These are phyloP conservation scores for Pseudozyma sp. DNA, from an alignment of 1,284 basidiomycete species.

Conservation along the genomic window DNA sequence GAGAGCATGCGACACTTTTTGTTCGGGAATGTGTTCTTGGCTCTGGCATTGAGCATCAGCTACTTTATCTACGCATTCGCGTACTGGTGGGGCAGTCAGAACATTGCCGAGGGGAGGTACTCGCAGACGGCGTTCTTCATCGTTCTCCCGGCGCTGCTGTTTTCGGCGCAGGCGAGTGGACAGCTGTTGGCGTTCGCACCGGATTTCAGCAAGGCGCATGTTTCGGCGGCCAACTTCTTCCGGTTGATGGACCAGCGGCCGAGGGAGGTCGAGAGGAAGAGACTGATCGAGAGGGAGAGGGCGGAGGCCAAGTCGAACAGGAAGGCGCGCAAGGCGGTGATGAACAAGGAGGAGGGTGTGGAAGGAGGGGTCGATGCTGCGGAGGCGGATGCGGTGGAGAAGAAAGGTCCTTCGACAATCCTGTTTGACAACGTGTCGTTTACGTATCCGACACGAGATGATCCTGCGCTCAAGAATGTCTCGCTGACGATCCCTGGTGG, in stretches of 20 bases:
- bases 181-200: constrained; percentile 62
- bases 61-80: constrained; percentile 65
- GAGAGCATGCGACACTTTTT: constrained; percentile 53
- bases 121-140: constrained; percentile 61
- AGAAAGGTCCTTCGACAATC: constrained; percentile 12
- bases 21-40: constrained; percentile 56
- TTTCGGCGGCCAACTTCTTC: constrained; percentile 56
- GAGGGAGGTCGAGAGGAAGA: constrained; percentile 76
- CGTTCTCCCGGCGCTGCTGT: constrained; percentile 59
- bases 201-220: constrained; percentile 61
- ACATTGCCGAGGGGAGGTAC: constrained; percentile 55
- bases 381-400: constrained; percentile 18
- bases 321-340: constrained; percentile 75
- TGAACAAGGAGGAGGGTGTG: constrained; percentile 81
- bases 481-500: constrained; percentile 54
- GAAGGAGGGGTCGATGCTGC: constrained; percentile 83
- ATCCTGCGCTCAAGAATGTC: constrained; percentile 53
- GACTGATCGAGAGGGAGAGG: constrained; percentile 60
- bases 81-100: constrained; percentile 63
- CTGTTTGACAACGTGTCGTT: constrained; percentile 42
- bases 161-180: constrained; percentile 61
- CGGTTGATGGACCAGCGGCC: constrained; percentile 70
- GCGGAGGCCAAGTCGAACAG: constrained; percentile 34
- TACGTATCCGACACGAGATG: constrained; percentile 42
- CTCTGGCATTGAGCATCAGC: constrained; percentile 57